Conservation (phyloP, 805 yeast genomes). For the Spathaspora hagerdaliae region DNA sequence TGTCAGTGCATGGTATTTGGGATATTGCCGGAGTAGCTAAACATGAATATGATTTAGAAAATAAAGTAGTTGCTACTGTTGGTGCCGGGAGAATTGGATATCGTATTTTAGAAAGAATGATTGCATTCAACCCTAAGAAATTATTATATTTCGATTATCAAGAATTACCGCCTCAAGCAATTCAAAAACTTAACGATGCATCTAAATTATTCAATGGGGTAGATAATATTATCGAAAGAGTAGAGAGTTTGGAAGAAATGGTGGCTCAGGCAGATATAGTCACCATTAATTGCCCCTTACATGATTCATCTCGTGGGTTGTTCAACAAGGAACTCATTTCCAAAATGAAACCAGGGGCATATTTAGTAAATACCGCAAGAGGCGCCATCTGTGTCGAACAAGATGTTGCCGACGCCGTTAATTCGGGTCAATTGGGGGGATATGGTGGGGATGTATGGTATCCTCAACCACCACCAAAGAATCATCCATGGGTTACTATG, state of each 20-base stretch:
- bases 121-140: constrained; percentile 72
- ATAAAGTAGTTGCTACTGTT: constrained; percentile 72
- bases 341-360: constrained; percentile 69
- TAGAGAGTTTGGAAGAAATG: constrained; percentile 58
- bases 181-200: constrained; percentile 33
- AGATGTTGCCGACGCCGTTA: constrained; percentile 72
- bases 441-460: constrained; percentile 86
- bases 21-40: constrained; percentile 75
- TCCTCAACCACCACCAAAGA: constrained; percentile 78
- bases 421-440: constrained; percentile 66
- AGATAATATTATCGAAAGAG: constrained; percentile 54
- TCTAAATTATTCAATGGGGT: constrained; percentile 43
- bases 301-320: constrained; percentile 63
- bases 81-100: constrained; percentile 83
- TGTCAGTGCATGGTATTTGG: constrained; percentile 60
- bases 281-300: constrained; percentile 75
- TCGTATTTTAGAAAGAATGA: constrained; percentile 66
- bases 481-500: constrained; percentile 76
- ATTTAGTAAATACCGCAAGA: constrained; percentile 75
- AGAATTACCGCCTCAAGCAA: constrained; percentile 52
- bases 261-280: constrained; percentile 67
- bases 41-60: constrained; percentile 71
- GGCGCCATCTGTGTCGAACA: constrained; percentile 74
- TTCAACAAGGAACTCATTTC: constrained; percentile 62
- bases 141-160: constrained; percentile 75